Base-by-base conservation (phyloP, 2,329 filamentous ascomycete species). In the Myrmaecium sp. region DNA sequence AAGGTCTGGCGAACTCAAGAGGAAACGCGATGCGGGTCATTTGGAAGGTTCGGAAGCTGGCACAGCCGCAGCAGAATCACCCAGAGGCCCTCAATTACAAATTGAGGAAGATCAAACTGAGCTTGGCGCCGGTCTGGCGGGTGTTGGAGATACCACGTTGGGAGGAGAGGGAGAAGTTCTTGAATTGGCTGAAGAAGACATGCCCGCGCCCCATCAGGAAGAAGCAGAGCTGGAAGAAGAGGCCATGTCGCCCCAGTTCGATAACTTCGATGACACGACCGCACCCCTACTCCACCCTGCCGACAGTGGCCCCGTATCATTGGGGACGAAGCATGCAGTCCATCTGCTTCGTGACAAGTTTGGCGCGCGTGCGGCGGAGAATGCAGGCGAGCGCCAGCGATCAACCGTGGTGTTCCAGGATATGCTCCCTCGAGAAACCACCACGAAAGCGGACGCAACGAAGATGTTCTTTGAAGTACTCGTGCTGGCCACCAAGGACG, bases 391-490 rank as follows among this genome's bases (percentile, higher is more conserved):
- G 53, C 72, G 83, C 42, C 77, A 75, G 50, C 77, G 77, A 49
- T 66, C 64, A 14, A 70, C 70, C 8, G 82, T 92, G 3, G 64
- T 91, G 3, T 94, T 98, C 62, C 86, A 94, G 43, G 78, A 92
- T 31, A 65, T 98, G 25, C 66, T 94, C 17, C 89, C 89, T 0
- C 81, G 92, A 53, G 58, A 64, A 36, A 69, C 67, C 33, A 86
- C 86, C 1, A 82, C 68, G 37, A 80, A 81, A 51, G 77, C 78
- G 6, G 89, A 95, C 42, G 89, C 89, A 1, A 98, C 89, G 22
- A 94, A 94, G 64, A 94, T 98, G 83, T 98, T 98, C 60, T 98
- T 98, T 43, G 89, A 98, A 56, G 76, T 89, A 29, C 64, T 98
- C 14, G 89, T 98, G 3, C 65, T 98, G 24, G 89, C 86, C 4